A percentile compares a stretch with the other conserved stretches of the same genome.
Evolutionary conservation across 345 rosid genomes (phyloP).

Genomic region (Triadica sebifera): DNA sequence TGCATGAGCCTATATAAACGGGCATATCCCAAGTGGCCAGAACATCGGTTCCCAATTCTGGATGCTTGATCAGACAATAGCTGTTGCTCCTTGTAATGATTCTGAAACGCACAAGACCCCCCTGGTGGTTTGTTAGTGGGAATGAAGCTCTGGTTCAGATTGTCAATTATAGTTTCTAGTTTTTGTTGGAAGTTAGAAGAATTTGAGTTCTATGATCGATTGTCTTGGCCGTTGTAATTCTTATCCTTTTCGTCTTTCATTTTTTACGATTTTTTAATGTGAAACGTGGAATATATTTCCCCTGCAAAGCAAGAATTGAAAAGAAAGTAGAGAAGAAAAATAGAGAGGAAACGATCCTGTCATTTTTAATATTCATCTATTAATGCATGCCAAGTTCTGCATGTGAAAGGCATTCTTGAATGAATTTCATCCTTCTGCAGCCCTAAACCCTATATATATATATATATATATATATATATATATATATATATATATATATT

Average conservation of each 20-base stretch:
- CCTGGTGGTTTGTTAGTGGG: constrained; percentile 36
- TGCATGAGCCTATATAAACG: constrained; percentile 93
- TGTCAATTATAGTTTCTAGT: constrained; percentile 23
- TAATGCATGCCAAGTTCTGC: too few species aligned
- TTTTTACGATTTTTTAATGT: neutral
- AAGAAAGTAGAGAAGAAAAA: neutral
- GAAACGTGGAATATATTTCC: neutral
- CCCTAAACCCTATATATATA: too few species aligned
- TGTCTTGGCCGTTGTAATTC: neutral
- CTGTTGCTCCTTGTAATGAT: constrained; percentile 1
- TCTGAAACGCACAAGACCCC: constrained; percentile 15
- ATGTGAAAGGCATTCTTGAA: too few species aligned
- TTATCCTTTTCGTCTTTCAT: neutral
- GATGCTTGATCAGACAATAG: constrained; percentile 36
- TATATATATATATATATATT: too few species aligned
- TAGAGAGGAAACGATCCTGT: neutral
- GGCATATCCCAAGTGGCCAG: constrained; percentile 90
- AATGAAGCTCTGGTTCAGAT: constrained; percentile 84
- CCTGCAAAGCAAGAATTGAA: neutral
- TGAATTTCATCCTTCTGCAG: too few species aligned
- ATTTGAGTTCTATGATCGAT: constrained; percentile 1
- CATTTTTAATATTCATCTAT: neutral
- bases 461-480: too few species aligned
- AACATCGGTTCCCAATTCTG: constrained; percentile 52
- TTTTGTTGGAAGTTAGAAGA: constrained; percentile 17